Percentiles rank a stretch among this genome's conserved stretches.
Conservation (phyloP, 139 green algal species). For the Micractinium conductrix region DNA sequence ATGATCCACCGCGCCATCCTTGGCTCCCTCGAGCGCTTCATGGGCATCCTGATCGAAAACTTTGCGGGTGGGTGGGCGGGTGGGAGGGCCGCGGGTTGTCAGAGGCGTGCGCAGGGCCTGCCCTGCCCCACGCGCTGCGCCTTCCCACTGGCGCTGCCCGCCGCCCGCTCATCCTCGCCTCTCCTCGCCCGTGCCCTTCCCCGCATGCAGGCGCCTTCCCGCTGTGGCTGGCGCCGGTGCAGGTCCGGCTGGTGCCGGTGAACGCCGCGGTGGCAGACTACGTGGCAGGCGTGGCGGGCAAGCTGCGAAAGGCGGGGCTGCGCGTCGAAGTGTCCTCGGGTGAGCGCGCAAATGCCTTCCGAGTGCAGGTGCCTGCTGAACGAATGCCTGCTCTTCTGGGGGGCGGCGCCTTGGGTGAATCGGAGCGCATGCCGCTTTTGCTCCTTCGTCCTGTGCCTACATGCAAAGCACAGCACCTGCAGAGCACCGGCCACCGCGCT, state of each 20-base stretch:
- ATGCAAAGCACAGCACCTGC: too few relatives aligned
- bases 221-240: conserved; percentile 52
- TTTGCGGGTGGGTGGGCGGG: conserved; percentile 69
- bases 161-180: too few relatives aligned
- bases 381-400: too few relatives aligned
- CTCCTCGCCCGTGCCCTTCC: not conserved
- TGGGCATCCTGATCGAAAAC: conserved; percentile 98
- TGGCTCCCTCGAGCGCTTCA: conserved; percentile 93
- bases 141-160: too few relatives aligned
- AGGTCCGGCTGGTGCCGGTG: conserved; percentile 87
- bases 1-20: conserved; percentile 99
- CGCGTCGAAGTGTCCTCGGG: conserved; percentile 67
- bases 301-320: conserved; percentile 67
- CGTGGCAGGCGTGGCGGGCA: conserved; percentile 62
- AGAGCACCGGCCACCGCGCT: too few relatives aligned
- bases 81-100: too few relatives aligned
- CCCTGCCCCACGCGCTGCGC: too few relatives aligned
- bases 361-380: too few relatives aligned
- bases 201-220: conserved; percentile 18
- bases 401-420: too few relatives aligned
- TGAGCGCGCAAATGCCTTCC: conserved; percentile 18
- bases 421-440: too few relatives aligned
- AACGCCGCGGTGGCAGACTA: conserved; percentile 77
- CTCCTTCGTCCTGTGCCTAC: too few relatives aligned
- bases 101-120: too few relatives aligned